Percentiles rank a stretch among this genome's conserved stretches.
Conservation (phyloP, 306 rosid species). For the Crotalaria pallida region DNA sequence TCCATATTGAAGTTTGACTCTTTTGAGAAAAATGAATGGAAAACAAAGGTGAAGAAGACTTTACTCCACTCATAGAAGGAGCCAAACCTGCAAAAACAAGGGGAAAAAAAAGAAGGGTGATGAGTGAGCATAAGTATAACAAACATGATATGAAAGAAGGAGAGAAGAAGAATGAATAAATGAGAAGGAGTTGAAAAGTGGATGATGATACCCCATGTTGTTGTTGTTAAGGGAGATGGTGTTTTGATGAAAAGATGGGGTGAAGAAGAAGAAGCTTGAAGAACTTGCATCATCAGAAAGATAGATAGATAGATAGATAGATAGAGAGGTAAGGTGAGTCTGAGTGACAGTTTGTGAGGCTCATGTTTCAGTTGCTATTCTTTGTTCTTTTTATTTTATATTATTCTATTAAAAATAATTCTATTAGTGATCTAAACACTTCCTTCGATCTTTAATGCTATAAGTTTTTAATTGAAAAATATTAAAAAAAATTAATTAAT, state of each 20-base stretch:
- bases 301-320: not conserved
- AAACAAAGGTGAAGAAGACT: slow-evolving; percentile 28
- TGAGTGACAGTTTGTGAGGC: slow-evolving; percentile 36
- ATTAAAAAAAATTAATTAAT: too few relatives aligned
- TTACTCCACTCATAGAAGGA: slow-evolving; percentile 36
- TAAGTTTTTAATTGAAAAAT: too few relatives aligned
- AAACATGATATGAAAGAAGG: not conserved
- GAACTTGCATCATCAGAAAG: slow-evolving; percentile 26
- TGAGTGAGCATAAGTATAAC: slow-evolving; percentile 14
- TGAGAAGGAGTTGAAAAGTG: not conserved
- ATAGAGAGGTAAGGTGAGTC: too few relatives aligned
- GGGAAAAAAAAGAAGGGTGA: not conserved
- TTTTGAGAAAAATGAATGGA: slow-evolving; percentile 8
- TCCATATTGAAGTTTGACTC: slow-evolving; percentile 37
- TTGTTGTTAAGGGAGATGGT: slow-evolving; percentile 27
- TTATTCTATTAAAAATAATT: slow-evolving; percentile 12
- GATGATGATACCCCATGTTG: slow-evolving; percentile 37
- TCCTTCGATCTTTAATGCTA: too few relatives aligned
- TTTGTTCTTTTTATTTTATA: not conserved
- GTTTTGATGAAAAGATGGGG: slow-evolving; percentile 41
- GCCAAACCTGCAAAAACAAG: slow-evolving; percentile 33
- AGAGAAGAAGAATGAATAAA: not conserved
- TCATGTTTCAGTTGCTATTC: slow-evolving; percentile 32
- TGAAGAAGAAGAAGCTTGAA: slow-evolving; percentile 54
- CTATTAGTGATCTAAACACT: not conserved